Percentiles rank a stretch among this genome's conserved stretches.
phyloP scores from a whole-genome alignment of 345 rosid species.

The Hypericum perforatum region DNA sequence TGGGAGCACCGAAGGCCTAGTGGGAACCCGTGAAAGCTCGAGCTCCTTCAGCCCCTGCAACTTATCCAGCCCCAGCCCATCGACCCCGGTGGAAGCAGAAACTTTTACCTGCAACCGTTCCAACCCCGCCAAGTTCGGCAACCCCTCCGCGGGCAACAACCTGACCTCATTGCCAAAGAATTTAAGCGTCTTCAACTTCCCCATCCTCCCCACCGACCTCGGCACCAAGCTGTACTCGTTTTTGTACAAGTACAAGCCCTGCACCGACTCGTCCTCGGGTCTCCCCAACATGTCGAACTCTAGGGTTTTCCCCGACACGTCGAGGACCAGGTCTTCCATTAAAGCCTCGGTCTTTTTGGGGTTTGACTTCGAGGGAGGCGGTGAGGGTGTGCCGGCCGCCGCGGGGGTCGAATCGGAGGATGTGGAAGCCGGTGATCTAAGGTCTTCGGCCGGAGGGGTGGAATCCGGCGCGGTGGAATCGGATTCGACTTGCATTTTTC shows the following conservation, averaged over 20 bases:
- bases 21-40: conserved; percentile 63
- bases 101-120: conserved; percentile 83
- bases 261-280: conserved; percentile 25
- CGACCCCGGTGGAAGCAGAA: conserved; percentile 40
- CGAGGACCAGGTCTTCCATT: conserved; percentile 50
- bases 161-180: conserved; percentile 76
- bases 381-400: background rate
- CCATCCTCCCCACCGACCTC: conserved; percentile 45
- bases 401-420: conserved; percentile 1
- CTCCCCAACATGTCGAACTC: conserved; percentile 48
- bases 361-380: background rate
- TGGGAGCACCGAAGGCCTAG: conserved; percentile 60
- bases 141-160: conserved; percentile 52
- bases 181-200: conserved; percentile 54
- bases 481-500: conserved; percentile 24
- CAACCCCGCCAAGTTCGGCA: conserved; percentile 55
- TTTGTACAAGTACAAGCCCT: conserved; percentile 59
- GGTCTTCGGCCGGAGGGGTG: conserved; percentile 11
- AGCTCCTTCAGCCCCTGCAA: conserved; percentile 77
- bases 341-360: conserved; percentile 7
- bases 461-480: conserved; percentile 15
- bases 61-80: conserved; percentile 49
- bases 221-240: conserved; percentile 77
- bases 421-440: conserved; percentile 9
- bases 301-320: conserved; percentile 59